These are phyloP conservation scores for Olyra latifolia DNA, from an alignment of 176 grass and related monocot genomes.

Conservation along the genomic window DNA sequence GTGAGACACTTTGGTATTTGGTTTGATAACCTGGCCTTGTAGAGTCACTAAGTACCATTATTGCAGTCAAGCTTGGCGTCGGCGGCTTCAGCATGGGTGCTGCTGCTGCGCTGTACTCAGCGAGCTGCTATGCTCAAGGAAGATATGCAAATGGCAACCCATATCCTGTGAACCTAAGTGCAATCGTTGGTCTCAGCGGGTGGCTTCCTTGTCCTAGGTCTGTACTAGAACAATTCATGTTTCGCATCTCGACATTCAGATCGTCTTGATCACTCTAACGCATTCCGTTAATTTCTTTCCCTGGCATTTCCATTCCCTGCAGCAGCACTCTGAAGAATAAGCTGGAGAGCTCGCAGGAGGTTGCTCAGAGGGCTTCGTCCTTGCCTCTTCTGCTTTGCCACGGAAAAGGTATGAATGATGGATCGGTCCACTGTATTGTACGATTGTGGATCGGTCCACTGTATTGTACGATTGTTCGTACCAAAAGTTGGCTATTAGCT, in stretches of 20 bases:
- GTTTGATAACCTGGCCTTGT: not conserved
- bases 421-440: too few species aligned
- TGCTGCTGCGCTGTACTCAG: conserved; percentile 81
- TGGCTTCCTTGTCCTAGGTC: conserved; percentile 94
- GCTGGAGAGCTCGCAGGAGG: conserved; percentile 75
- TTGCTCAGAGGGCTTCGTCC: conserved; percentile 68
- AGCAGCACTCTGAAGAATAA: conserved; percentile 87
- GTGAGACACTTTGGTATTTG: not conserved
- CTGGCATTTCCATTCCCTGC: too few species aligned
- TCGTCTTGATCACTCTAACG: too few species aligned
- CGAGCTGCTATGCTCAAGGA: conserved; percentile 78
- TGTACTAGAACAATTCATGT: conserved; percentile 20
- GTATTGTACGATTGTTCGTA: too few species aligned
- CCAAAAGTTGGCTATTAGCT: too few species aligned
- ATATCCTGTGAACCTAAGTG: conserved; percentile 76
- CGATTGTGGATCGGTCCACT: too few species aligned
- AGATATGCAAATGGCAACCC: conserved; percentile 89
- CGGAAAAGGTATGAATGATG: conserved; percentile 95
- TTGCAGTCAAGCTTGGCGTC: conserved; percentile 85
- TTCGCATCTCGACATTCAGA: not conserved
- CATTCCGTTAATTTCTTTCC: not conserved
- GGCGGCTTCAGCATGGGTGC: conserved; percentile 98
- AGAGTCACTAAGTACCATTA: too few species aligned
- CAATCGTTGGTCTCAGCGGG: conserved; percentile 83
- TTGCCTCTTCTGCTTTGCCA: conserved; percentile 94